Base-by-base conservation (phyloP, 2,329 filamentous ascomycete species). In the Clarireedia homoeocarpa region DNA sequence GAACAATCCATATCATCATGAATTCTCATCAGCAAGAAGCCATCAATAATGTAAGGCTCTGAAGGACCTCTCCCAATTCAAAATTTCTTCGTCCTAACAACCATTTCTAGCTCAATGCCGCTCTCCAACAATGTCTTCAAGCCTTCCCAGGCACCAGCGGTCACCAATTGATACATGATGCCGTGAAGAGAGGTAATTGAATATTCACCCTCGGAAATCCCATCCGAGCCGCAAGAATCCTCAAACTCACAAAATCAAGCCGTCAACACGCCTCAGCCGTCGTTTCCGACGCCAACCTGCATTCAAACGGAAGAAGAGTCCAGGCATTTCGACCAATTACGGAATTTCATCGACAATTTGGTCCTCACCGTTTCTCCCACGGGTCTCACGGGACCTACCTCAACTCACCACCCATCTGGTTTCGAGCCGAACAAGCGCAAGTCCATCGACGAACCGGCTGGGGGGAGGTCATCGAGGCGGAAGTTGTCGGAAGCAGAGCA, bases 341-440 rank as follows among this genome's bases (percentile, higher is more conserved):
- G 53, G 42, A 55, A 55, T 39, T 55, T 55, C 39, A 55, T 55
- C 39, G 53, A 55, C 15, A 51, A 55, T 24, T 46, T 55, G n/a
- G 53, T 55, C 26, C 51, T 55, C 6, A 51, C 53, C 2, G 53
- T 55, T 20, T 51, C 53, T 44, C 39, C 53, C 12, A 47, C 20
- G 3, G 44, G 20, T 38, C 47, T 47, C 40, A 44, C 40, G n/a
- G n/a, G 39, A 46, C 23, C 23, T 23, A 46, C 12, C 42, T 23
- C 12, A 46, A 23, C 42, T 15, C 44, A 47, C 17, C 42, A n/a
- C 17, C 27, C 27, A n/a, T 36, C 53, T 17, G 40, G 15, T 38
- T 45, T 40, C 15, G 53, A 55, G 9, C 53, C 49, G n/a, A 55
- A 50, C 27, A 55, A 55, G 45, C 53, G 53, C 20, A 55, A 55